Evolutionary conservation across 148 eudicot species (phyloP).

Genomic region (Talinum fruticosum): DNA sequence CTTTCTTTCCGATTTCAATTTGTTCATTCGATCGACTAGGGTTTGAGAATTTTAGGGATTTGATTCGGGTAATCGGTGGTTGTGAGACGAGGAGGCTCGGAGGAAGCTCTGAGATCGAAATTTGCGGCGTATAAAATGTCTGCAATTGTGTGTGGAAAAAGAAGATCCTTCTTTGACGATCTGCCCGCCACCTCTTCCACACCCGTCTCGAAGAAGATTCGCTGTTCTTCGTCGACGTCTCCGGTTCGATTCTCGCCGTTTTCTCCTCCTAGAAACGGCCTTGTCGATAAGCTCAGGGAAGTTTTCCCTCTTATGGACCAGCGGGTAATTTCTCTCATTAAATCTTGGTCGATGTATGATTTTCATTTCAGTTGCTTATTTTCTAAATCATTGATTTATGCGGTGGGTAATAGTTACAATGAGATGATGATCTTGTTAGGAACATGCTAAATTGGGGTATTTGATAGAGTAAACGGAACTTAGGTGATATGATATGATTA

Average conservation of each 20-base stretch:
- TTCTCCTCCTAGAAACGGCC: slow-evolving; percentile 23
- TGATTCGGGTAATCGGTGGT: background rate
- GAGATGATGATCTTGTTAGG: background rate
- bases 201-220: slow-evolving; percentile 49
- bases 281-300: slow-evolving; percentile 37
- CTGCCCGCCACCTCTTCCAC: slow-evolving; percentile 32
- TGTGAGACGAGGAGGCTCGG: slow-evolving; percentile 8
- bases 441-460: background rate
- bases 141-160: slow-evolving; percentile 67
- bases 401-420: background rate
- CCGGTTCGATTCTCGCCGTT: slow-evolving; percentile 44
- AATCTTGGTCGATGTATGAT: background rate
- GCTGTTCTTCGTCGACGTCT: slow-evolving; percentile 50
- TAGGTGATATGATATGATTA: background rate
- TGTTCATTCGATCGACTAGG: background rate
- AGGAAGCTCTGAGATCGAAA: slow-evolving; percentile 25
- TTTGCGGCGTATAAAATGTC: slow-evolving; percentile 45
- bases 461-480: background rate
- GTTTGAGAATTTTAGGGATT: slow-evolving; percentile 1
- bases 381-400: background rate
- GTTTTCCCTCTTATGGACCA: slow-evolving; percentile 51
- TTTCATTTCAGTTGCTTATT: background rate
- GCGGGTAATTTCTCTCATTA: slow-evolving; percentile 30
- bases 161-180: slow-evolving; percentile 70
- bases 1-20: background rate